Conservation (phyloP, 768 basidiomycete genomes). For the Lyophyllum atratum region DNA sequence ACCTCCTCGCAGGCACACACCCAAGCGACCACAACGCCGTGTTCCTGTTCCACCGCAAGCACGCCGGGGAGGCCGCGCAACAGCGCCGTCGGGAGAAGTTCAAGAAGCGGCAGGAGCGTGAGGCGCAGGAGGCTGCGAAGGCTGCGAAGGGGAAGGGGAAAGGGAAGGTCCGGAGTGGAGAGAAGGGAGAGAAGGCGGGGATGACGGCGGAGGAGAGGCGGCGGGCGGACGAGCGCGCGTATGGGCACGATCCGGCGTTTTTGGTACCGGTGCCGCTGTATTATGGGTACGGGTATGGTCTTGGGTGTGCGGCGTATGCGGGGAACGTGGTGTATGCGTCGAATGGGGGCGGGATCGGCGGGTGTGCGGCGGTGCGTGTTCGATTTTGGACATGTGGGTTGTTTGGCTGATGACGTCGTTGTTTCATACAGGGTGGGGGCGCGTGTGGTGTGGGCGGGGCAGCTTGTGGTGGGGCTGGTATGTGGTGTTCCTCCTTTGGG, state of each 20-base stretch:
- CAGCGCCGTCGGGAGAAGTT: conserved; percentile 9
- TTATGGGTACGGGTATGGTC: conserved; percentile 2
- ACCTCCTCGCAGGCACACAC: conserved; percentile 49
- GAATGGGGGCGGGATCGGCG: conserved; percentile 24
- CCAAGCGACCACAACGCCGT: conserved; percentile 51
- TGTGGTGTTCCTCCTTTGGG: not conserved
- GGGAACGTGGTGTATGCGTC: conserved; percentile 8
- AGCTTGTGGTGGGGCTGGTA: conserved; percentile 3
- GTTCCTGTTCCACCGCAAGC: conserved; percentile 27
- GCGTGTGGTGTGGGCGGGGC: conserved; percentile 1
- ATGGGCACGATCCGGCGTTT: conserved; percentile 35
- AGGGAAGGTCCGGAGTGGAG: conserved; percentile 2
- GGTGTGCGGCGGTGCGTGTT: conserved; percentile 26
- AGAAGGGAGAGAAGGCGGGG: not conserved
- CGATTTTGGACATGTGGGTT: not conserved
- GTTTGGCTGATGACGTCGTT: not conserved
- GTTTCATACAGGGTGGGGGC: not conserved
- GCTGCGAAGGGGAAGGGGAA: conserved; percentile 10
- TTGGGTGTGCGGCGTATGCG: conserved; percentile 6
- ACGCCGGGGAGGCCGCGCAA: not conserved
- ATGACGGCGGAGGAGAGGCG: conserved; percentile 9
- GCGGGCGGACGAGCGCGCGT: not conserved
- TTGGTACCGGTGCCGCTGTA: conserved; percentile 38
- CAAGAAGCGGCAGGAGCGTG: conserved; percentile 24
- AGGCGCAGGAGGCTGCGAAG: conserved; percentile 21